phyloP scores from a whole-genome alignment of 2,329 filamentous ascomycete genomes.

The Aspergillus caelatus region DNA sequence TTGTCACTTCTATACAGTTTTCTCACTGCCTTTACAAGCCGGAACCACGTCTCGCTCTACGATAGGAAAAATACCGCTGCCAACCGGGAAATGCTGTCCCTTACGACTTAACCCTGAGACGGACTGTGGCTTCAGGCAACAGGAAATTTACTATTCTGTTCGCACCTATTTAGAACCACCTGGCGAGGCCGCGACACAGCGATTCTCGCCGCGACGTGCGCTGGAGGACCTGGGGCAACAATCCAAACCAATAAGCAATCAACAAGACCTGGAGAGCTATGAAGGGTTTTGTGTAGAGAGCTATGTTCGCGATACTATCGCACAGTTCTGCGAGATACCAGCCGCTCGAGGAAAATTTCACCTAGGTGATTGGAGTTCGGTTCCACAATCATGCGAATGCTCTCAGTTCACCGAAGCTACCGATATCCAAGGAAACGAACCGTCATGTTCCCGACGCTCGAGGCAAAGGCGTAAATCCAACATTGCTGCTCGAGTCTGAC shows the following conservation, averaged over 20 bases:
- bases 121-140: too few species aligned
- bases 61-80: too few species aligned
- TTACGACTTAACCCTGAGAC: too few species aligned
- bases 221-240: constrained; percentile 16
- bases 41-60: too few species aligned
- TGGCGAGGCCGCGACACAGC: too few species aligned
- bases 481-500: too few species aligned
- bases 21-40: too few species aligned
- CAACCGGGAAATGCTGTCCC: too few species aligned
- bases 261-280: constrained; percentile 23
- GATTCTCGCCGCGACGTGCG: constrained; percentile 11
- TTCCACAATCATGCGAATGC: constrained; percentile 26
- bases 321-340: constrained; percentile 24
- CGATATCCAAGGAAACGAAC: not conserved
- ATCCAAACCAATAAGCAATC: constrained; percentile 19
- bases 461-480: not conserved
- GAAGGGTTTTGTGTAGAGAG: constrained; percentile 8
- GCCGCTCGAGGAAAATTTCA: constrained; percentile 22
- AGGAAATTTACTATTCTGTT: too few species aligned
- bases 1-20: too few species aligned
- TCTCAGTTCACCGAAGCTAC: constrained; percentile 10
- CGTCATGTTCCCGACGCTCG: constrained; percentile 13
- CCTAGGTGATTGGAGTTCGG: constrained; percentile 20
- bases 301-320: too few species aligned
- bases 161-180: constrained; percentile 23